Base-by-base conservation (phyloP, 768 basidiomycete species). In the Amanita molliuscula region DNA sequence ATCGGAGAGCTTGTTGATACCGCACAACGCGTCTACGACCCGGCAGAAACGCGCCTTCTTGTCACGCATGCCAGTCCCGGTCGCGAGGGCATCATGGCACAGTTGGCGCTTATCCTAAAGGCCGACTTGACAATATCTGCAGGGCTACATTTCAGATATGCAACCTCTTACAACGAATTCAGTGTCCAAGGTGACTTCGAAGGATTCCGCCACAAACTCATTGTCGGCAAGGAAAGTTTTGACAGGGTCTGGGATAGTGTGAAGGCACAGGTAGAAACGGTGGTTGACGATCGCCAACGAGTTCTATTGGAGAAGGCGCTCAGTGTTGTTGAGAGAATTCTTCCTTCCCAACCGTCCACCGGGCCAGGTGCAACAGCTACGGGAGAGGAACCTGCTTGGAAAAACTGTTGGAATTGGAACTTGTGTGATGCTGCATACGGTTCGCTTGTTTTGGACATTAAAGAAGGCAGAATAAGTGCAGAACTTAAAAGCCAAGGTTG, bases 381-480 rank as follows among this genome's bases (percentile, higher is more conserved):
- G 2, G 76, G 77, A 2, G 95, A 99, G 63, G 93, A 97, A 58
- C 82, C 85, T 3, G 83, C 89, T 0, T 99, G 96, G 96, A 99
- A 97, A 67, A 97, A 96, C 63, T 92, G 90, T 63, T 97, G 95
- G 95, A 92, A 96, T 63, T 96, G 95, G 95, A 95, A 97, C 60
- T 69, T 98, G 37, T 93, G 93, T 55, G 96, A 99, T 58, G 95
- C 95, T 5, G 88, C 92, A 2, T 96, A 85, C 53, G 95, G 96
- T 1, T 82, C 81, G 9, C 75, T 99, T 29, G 71, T 96, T 1
- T 69, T 99, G 40, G 92, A 96, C 56, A 70, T 98, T 58, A 86
- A 86, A 58, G 94, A 98, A 52, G 93, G 95, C 6, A 74, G 94
- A 44, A 80, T 99, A 41, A 93, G 89, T 51, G 85, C 86, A 0